phyloP scores from a whole-genome alignment of 2,329 filamentous ascomycete genomes.

The Claviceps citrina region DNA sequence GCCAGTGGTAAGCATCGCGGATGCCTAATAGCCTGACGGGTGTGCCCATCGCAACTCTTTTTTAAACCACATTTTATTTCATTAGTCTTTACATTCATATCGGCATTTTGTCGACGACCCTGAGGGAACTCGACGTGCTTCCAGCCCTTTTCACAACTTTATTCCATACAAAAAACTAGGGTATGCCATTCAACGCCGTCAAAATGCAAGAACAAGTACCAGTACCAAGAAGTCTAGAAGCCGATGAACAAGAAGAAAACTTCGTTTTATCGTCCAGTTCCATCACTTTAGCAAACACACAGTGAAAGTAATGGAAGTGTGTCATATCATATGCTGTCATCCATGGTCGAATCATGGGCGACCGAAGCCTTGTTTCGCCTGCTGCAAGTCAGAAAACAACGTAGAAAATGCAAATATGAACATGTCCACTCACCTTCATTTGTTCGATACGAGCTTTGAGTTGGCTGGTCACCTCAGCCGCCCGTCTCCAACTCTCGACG shows the following conservation, averaged over 20 bases:
- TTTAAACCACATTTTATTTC: conserved; percentile 4
- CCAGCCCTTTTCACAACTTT: conserved; percentile 3
- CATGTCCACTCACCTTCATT: conserved; percentile 57
- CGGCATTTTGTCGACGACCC: not conserved
- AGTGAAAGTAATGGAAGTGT: conserved; percentile 3
- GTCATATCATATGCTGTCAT: not conserved
- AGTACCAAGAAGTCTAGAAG: not conserved
- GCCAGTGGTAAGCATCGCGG: not conserved
- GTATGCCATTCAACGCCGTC: conserved; percentile 21
- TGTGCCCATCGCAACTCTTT: no score
- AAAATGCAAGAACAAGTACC: conserved; percentile 15
- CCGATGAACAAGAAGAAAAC: not conserved
- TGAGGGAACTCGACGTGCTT: not conserved
- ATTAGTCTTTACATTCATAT: conserved; percentile 1
- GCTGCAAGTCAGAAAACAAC: not conserved
- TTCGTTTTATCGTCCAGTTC: not conserved
- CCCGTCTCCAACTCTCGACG: conserved; percentile 84
- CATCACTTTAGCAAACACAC: not conserved
- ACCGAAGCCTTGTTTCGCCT: conserved; percentile 17
- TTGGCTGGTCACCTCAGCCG: conserved; percentile 93
- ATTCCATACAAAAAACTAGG: conserved; percentile 11
- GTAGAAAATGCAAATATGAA: not conserved
- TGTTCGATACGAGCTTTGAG: conserved; percentile 94
- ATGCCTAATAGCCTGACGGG: no score
- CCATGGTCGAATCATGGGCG: conserved; percentile 12